A percentile compares a stretch with the other conserved stretches of the same genome.
Conservation (phyloP, 2,329 filamentous ascomycete genomes). For the Trichoderma afroharzianum region DNA sequence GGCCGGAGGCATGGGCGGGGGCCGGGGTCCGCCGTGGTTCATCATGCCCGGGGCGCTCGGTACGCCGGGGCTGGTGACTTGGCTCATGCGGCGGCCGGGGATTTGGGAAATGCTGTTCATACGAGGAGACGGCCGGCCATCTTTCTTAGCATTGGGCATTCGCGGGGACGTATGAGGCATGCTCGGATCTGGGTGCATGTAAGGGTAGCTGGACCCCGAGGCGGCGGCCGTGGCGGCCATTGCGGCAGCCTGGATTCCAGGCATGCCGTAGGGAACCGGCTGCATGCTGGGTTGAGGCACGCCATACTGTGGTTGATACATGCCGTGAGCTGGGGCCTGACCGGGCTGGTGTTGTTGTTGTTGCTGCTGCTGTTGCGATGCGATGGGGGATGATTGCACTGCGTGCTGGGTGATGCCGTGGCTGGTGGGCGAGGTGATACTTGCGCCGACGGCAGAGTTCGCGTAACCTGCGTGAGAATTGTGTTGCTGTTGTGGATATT, state of each 20-base stretch:
- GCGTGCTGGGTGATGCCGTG: conserved; percentile 64
- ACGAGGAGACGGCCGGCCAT: conserved; percentile 73
- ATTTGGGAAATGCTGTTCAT: conserved; percentile 62
- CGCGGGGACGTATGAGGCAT: conserved; percentile 71
- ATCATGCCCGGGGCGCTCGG: conserved; percentile 72
- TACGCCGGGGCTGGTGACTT: conserved; percentile 71
- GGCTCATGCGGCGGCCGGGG: conserved; percentile 67
- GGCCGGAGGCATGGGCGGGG: conserved; percentile 57
- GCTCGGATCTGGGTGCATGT: conserved; percentile 67
- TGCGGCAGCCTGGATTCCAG: conserved; percentile 80
- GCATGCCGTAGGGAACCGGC: conserved; percentile 64
- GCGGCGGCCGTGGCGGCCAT: conserved; percentile 91
- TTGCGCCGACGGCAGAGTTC: conserved; percentile 51
- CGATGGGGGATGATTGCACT: conserved; percentile 74
- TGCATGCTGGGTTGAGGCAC: conserved; percentile 73
- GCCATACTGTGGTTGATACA: conserved; percentile 75
- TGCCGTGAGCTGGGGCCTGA: conserved; percentile 66
- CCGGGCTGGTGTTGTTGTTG: conserved; percentile 56
- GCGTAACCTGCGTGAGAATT: conserved; percentile 64
- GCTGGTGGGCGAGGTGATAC: conserved; percentile 71
- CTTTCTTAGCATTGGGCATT: conserved; percentile 70
- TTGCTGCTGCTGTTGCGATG: conserved; percentile 57
- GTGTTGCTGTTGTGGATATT: conserved; percentile 67
- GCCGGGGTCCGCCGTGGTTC: conserved; percentile 57
- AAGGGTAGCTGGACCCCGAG: conserved; percentile 73